Base-by-base conservation (phyloP, 2,329 filamentous ascomycete species). In the Amphichorda felina region DNA sequence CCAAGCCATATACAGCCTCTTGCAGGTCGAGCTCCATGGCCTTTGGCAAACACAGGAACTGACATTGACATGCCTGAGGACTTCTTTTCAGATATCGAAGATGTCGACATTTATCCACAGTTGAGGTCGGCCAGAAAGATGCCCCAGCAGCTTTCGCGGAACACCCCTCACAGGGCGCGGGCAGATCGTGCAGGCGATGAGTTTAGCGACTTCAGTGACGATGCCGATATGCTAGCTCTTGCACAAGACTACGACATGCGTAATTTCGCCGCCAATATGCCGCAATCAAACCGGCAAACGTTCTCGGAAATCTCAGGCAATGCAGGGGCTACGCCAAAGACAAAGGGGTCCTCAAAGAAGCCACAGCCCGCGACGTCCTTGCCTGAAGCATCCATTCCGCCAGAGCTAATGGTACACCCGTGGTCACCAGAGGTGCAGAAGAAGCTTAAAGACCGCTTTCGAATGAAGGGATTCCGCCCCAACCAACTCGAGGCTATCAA, bases 401-500 rank as follows among this genome's bases (percentile, higher is more conserved):
- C 64, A 2, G 63, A 70, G 35, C 54, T 72, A 46, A 80, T 83
- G 70, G 67, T 70, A 33, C 69, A 79, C 48, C 66, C 77, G 4
- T 98, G 93, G 91, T 95, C 88, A 13, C 67, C 72, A 30, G 88
- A 96, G 47, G 82, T 98, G 17, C 81, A 79, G 44, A 70, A 66
- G 36, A 82, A 78, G n/a, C 62, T 98, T 43, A 85, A 82, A 49
- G 79, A 89, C 46, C 72, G 78, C 3, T 98, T 98, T 50, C 74
- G 80, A 42, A 79, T 98, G 54, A 75, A 74, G 36, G 85, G 85
- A 0, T 98, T 98, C 51, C 78, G 93, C 21, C 76, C 80, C 36
- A 91, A 95, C 51, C 91, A 98, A 52, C 68, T 96, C 2, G 85
- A 96, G 56, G 88, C 91, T 11, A 95, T 98, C 55, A 96, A 98